Base-by-base conservation (phyloP, 129 eudicot genomes). In the Pittosporum tobira region DNA sequence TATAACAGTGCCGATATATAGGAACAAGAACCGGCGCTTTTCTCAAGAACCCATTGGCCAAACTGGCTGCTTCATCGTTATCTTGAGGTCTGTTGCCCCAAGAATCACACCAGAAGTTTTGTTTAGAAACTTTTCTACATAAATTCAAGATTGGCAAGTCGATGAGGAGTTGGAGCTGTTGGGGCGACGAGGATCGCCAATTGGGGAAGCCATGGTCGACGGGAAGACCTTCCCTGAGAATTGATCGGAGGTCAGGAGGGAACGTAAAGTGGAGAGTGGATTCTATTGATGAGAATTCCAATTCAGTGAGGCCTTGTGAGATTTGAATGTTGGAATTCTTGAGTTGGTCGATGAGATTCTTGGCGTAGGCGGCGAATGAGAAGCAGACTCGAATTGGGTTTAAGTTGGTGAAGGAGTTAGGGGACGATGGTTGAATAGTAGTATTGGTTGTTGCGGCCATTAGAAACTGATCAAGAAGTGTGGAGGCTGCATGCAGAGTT, bases 321-420 rank as follows among this genome's bases (percentile, higher is more conserved):
- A 85, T 55, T 42, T 76, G 84, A 37, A 85, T 20, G 60, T 73
- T 67, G 61, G 82, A 77, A 19, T 71, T 48, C 15, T 52, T 75
- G 64, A 89, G 84, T 18, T 76, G 71, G 27, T 73, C 58, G 26
- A 89, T 82, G 53, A 89, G 75, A 57, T 69, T 58, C 72, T 85
- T 85, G 43, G 97, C 81, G 61, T 89, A 89, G 54, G 97, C 94
- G 20, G 97, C 97, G 73, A 77, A 79, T 24, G 97, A 89, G 78
- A 89, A 89, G 68, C 95, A 85, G 7, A 72, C 84, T 48, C 68
- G 67, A 13, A 37, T 21, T 15, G 78, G 71, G 62, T 69, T 72
- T 6, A 70, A 30, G 64, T 22, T 56, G 54, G 50, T 3, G 53
- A 31, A 6, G 49, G 62, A 30, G 20, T 63, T 25, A 3, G 59